Conservation (phyloP, 805 yeast genomes). For the Ogataea allantospora region DNA sequence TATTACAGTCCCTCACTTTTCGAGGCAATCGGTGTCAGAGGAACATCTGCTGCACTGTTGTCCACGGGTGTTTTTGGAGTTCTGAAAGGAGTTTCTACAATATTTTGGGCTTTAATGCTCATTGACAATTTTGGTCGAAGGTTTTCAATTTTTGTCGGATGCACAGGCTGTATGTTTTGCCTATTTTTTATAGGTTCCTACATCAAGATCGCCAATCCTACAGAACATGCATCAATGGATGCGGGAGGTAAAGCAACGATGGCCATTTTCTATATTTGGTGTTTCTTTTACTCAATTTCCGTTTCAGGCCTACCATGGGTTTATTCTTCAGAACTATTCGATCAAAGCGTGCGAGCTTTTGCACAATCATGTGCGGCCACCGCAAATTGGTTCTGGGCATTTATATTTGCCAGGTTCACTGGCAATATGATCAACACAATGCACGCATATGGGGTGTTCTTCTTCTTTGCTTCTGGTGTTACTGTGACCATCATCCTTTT, state of each 20-base stretch:
- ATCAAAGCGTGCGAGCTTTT: conserved; percentile 6
- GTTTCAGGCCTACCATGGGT: conserved; percentile 8
- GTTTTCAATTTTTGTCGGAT: not conserved
- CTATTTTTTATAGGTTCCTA: conserved; percentile 3
- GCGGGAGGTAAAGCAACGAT: conserved; percentile 1
- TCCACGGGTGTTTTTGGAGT: conserved; percentile 21
- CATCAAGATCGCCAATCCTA: conserved; percentile 4
- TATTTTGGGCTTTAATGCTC: conserved; percentile 5
- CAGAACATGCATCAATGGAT: not conserved
- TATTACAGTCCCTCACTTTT: conserved; percentile 48
- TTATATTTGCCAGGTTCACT: conserved; percentile 7
- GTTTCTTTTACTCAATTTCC: conserved; percentile 4
- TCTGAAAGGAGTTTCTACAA: conserved; percentile 6
- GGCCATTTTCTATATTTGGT: conserved; percentile 7
- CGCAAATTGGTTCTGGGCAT: conserved; percentile 8
- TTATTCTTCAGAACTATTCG: conserved; percentile 4
- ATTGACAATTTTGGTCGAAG: conserved; percentile 5
- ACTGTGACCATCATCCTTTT: not conserved
- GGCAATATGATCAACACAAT: conserved; percentile 5
- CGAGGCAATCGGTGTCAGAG: conserved; percentile 38
- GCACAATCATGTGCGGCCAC: conserved; percentile 5
- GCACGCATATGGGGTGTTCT: conserved; percentile 8
- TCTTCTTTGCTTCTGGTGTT: conserved; percentile 4
- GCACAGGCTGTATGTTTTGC: conserved; percentile 1
- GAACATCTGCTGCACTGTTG: conserved; percentile 22